A percentile compares a stretch with the other conserved stretches of the same genome.
phyloP scores from a whole-genome alignment of 257 asterid species.

The Gentiana dahurica region DNA sequence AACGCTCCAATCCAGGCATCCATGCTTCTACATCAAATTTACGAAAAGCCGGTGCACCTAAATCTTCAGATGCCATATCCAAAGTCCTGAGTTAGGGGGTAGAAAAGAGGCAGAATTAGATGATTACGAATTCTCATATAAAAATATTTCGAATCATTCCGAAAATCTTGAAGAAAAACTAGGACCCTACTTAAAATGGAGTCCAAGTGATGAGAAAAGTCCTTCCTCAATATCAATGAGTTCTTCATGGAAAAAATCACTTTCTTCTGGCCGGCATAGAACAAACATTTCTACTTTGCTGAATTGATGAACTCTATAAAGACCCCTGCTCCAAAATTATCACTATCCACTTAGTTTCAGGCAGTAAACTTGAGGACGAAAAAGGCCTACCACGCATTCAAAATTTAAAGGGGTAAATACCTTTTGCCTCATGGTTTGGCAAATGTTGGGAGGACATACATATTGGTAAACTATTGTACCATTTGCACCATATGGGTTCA shows the following conservation, averaged over 20 bases:
- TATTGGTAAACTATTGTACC: too few relatives aligned
- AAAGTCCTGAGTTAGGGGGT: conserved; percentile 34
- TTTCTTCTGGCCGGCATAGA: conserved; percentile 82
- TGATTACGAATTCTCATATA: not conserved
- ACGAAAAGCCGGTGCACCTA: conserved; percentile 98
- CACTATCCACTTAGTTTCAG: conserved; percentile 8
- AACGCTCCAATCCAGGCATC: conserved; percentile 98
- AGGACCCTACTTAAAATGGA: conserved; percentile 66
- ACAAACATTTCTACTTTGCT: conserved; percentile 99
- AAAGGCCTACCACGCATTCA: not conserved
- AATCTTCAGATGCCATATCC: conserved; percentile 95
- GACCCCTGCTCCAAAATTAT: conserved; percentile 55
- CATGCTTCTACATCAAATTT: conserved; percentile 96
- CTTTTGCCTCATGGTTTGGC: too few relatives aligned
- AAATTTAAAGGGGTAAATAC: too few relatives aligned
- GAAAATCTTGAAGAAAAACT: not conserved
- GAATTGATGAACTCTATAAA: conserved; percentile 93
- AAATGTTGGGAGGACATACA: too few relatives aligned
- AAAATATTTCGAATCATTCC: not conserved
- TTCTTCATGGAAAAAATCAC: conserved; percentile 63
- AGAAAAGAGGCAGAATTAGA: not conserved
- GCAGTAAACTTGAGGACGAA: conserved; percentile 4
- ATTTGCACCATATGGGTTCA: too few relatives aligned
- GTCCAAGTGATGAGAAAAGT: conserved; percentile 77
- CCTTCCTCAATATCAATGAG: conserved; percentile 72